These are phyloP conservation scores for Biscogniauxia mediterranea DNA, from an alignment of 2,329 filamentous ascomycete species.

Conservation along the genomic window DNA sequence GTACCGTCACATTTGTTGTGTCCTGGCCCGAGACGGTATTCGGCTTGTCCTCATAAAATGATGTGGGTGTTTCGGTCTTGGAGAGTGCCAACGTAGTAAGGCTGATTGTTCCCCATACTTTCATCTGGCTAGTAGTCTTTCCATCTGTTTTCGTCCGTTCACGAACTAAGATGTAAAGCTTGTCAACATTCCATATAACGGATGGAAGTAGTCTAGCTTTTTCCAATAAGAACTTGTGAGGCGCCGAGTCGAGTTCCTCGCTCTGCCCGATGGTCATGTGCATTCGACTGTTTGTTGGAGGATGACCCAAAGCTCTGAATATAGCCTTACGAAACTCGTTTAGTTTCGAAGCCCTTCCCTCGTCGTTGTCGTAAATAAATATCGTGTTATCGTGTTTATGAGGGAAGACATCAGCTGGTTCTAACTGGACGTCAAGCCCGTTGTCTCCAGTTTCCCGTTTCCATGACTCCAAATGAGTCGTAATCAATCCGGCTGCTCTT, in stretches of 20 bases:
- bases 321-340: constrained; percentile 35
- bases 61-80: constrained; percentile 7
- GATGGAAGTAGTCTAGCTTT: constrained; percentile 50
- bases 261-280: constrained; percentile 64
- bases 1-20: background rate
- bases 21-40: background rate
- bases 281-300: constrained; percentile 35
- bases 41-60: constrained; percentile 14
- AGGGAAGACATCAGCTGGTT: constrained; percentile 45
- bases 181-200: constrained; percentile 46
- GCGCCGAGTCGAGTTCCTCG: constrained; percentile 41
- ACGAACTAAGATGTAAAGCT: constrained; percentile 53
- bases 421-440: constrained; percentile 35
- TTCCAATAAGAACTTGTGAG: constrained; percentile 50
- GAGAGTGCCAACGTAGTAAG: constrained; percentile 25
- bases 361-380: constrained; percentile 38
- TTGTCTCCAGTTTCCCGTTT: constrained; percentile 8
- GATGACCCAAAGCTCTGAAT: constrained; percentile 36
- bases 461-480: constrained; percentile 31
- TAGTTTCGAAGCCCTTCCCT: constrained; percentile 23
- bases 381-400: constrained; percentile 51
- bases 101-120: constrained; percentile 52
- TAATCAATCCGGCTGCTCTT: constrained; percentile 40
- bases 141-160: constrained; percentile 36
- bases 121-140: constrained; percentile 48